phyloP scores from a whole-genome alignment of 1,284 basidiomycete genomes.

The Cryptococcus depauperatus region DNA sequence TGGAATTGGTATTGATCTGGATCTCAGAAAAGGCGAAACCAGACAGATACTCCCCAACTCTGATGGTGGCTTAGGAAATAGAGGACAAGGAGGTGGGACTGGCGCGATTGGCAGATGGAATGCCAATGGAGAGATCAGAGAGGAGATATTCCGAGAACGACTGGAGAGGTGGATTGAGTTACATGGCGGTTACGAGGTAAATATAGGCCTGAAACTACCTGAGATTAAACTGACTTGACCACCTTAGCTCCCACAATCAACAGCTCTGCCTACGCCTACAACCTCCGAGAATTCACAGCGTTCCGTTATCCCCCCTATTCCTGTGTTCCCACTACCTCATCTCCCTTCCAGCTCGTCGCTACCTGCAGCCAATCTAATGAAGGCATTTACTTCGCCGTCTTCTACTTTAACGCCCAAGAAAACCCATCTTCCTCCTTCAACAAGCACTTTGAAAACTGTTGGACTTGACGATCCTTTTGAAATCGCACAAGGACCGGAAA shows the following conservation, averaged over 20 bases:
- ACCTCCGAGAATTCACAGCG: slow-evolving; percentile 20
- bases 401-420: slow-evolving; percentile 16
- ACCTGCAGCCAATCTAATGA: slow-evolving; percentile 28
- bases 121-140: slow-evolving; percentile 32
- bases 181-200: slow-evolving; percentile 32
- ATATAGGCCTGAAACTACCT: slow-evolving; percentile 1
- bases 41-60: slow-evolving; percentile 31
- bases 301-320: slow-evolving; percentile 39
- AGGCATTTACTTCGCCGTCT: slow-evolving; percentile 12
- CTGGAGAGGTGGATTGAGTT: slow-evolving; percentile 42
- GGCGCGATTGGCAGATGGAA: slow-evolving; percentile 44
- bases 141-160: slow-evolving; percentile 28
- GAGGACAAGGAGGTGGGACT: slow-evolving; percentile 38
- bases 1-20: slow-evolving; percentile 41
- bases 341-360: slow-evolving; percentile 26
- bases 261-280: slow-evolving; percentile 33
- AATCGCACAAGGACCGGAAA: slow-evolving; percentile 7
- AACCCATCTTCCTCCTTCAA: neutral
- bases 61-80: slow-evolving; percentile 31
- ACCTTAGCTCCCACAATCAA: slow-evolving; percentile 13
- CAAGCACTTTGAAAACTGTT: slow-evolving; percentile 9
- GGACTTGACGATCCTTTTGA: slow-evolving; percentile 37
- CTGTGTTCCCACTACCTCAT: slow-evolving; percentile 33
- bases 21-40: slow-evolving; percentile 39
- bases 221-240: too few relatives aligned